Base-by-base conservation (phyloP, 176 grass and related monocot species). In the Typha latifolia region DNA sequence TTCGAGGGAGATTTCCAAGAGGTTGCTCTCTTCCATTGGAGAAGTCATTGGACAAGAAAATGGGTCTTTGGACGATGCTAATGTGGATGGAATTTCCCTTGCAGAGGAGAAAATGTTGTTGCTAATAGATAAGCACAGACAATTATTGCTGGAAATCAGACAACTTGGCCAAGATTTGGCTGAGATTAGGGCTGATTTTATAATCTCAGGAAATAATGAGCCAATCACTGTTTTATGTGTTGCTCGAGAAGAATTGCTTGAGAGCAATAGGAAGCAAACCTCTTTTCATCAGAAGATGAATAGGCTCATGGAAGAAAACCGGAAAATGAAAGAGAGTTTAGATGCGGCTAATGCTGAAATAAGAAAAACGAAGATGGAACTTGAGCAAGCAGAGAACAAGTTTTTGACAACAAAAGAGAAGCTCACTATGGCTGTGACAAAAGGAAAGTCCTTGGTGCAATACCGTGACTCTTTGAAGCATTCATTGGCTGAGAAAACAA, bases 401-500 rank as follows among this genome's bases (percentile, higher is more conserved):
- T 90, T 86, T 43, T 48, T 52, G 11, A 70, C 78, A 52, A 81
- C 82, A 8, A 97, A 84, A 75, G 93, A 97, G 67, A 97, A 90
- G 66, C 80, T 97, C 56, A 86, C 78, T 70, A 82, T 97, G 75
- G 93, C 93, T 75, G 88, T 92, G 73, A 80, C 83, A 12, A 97
- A 97, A 75, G 93, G 93, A 23, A 97, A 97, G 64, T 97, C 93
- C 9, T 74, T 97, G 63, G 93, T 97, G 72, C 93, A 97, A 49
- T 77, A 91, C 51, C 88, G 93, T 53, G 93, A 97, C 75, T 91
- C 93, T 34, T 84, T 97, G 71, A 92, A 97, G 72, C 85, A 92
- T 56, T 75, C 64, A 12, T 81, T 97, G 73, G 82, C 83, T 75
- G 93, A 92, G 72, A 92, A 84, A 77, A 65, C 83, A 11, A 27